Evolutionary conservation across 345 rosid genomes (phyloP).

Genomic region (Heritiera littoralis): DNA sequence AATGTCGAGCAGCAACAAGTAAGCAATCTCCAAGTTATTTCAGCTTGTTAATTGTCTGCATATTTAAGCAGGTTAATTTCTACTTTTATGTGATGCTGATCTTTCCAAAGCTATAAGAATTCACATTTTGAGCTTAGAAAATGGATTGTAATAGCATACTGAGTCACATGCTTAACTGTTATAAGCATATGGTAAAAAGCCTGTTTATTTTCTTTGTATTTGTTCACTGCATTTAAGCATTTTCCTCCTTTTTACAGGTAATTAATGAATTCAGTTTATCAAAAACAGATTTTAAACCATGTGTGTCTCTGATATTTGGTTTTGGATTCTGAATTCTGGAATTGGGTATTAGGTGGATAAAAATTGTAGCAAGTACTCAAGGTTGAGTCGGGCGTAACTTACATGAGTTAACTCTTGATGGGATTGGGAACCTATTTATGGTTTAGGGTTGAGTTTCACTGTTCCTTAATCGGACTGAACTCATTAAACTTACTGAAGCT

Average conservation of each 20-base stretch:
- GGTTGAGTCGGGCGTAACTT: no score
- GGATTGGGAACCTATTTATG: neutral
- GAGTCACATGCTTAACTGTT: neutral
- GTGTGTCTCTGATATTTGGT: neutral
- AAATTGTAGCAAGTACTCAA: neutral
- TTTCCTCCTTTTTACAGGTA: neutral
- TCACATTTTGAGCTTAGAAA: neutral
- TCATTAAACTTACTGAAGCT: neutral
- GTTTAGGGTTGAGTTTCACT: neutral
- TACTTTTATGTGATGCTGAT: neutral
- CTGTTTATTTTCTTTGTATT: neutral
- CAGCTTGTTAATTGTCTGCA: neutral
- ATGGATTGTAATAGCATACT: neutral
- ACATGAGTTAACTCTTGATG: no score
- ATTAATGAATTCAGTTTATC: neutral
- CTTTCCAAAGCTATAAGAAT: neutral
- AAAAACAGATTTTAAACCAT: neutral
- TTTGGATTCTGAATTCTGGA: neutral
- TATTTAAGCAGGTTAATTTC: no score
- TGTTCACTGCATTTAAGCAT: neutral
- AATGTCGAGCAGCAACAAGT: slow-evolving; percentile 71
- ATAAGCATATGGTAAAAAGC: neutral
- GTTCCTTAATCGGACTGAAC: neutral
- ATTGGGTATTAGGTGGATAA: neutral
- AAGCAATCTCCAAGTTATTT: slow-evolving; percentile 16